Percentiles rank a stretch among this genome's conserved stretches.
Conservation (phyloP, 148 eudicot genomes). For the Diospyros kaki region DNA sequence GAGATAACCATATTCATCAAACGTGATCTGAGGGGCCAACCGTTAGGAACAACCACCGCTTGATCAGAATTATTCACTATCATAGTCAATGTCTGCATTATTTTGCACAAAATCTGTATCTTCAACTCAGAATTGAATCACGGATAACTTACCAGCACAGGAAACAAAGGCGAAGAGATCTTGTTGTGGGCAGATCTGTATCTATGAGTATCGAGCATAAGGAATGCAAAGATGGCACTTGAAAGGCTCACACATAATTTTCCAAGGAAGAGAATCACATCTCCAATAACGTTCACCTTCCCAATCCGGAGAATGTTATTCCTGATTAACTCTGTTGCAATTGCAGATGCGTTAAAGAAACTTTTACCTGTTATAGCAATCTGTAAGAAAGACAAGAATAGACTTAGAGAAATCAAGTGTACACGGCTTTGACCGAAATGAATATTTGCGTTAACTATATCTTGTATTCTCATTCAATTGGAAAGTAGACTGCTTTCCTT, state of each 20-base stretch:
- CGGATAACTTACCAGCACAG: conserved; percentile 41
- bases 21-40: no score
- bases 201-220: conserved; percentile 48
- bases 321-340: conserved; percentile 46
- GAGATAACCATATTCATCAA: no score
- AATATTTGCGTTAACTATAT: neutral
- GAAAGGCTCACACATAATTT: conserved; percentile 57
- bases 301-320: conserved; percentile 51
- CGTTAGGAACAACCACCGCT: no score
- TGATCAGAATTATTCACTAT: no score
- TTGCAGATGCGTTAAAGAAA: conserved; percentile 54
- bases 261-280: conserved; percentile 48
- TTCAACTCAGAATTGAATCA: neutral
- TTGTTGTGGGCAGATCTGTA: conserved; percentile 58
- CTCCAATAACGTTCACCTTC: conserved; percentile 60
- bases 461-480: neutral
- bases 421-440: neutral
- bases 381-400: conserved; percentile 26
- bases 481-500: neutral
- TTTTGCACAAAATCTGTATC: no score
- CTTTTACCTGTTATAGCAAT: conserved; percentile 58
- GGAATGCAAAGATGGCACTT: conserved; percentile 48
- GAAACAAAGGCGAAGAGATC: conserved; percentile 51
- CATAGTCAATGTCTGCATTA: no score
- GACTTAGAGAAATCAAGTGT: neutral